A percentile compares a stretch with the other conserved stretches of the same genome.
phyloP scores from a whole-genome alignment of 2,329 filamentous ascomycete species.

The Penicillium sp. region DNA sequence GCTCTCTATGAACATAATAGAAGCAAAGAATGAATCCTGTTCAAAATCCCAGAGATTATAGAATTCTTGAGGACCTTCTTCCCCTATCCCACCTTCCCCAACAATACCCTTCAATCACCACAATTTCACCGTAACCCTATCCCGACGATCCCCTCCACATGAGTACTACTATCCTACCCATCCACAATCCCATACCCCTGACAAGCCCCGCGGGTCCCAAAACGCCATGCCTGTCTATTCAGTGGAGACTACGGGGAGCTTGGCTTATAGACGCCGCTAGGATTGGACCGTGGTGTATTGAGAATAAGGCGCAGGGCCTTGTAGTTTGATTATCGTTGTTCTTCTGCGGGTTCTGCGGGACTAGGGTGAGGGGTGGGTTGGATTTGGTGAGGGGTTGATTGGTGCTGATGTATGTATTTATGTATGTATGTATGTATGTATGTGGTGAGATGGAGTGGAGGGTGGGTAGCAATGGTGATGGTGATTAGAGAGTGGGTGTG shows the following conservation, averaged over 20 bases:
- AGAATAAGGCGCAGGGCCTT: neutral
- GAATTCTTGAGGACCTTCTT: no score
- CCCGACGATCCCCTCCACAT: neutral
- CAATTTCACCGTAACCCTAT: neutral
- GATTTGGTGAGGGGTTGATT: neutral
- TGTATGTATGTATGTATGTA: neutral
- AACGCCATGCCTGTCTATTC: neutral
- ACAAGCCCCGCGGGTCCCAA: neutral
- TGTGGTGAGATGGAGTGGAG: neutral
- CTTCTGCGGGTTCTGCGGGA: neutral
- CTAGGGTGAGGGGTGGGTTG: neutral
- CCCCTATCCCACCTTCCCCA: no score
- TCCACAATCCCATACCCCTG: neutral
- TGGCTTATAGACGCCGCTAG: neutral
- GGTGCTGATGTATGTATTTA: neutral
- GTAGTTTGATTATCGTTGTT: neutral
- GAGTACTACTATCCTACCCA: no score
- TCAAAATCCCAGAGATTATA: no score
- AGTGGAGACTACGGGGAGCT: neutral
- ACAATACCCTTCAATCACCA: no score
- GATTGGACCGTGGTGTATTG: neutral
- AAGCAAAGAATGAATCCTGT: no score
- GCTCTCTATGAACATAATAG: neutral
- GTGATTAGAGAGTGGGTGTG: neutral
- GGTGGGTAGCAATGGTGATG: neutral